Evolutionary conservation across 306 rosid species (phyloP), one percentile per base, ranked within the genome.

Genomic region (Ormosia emarginata): DNA sequence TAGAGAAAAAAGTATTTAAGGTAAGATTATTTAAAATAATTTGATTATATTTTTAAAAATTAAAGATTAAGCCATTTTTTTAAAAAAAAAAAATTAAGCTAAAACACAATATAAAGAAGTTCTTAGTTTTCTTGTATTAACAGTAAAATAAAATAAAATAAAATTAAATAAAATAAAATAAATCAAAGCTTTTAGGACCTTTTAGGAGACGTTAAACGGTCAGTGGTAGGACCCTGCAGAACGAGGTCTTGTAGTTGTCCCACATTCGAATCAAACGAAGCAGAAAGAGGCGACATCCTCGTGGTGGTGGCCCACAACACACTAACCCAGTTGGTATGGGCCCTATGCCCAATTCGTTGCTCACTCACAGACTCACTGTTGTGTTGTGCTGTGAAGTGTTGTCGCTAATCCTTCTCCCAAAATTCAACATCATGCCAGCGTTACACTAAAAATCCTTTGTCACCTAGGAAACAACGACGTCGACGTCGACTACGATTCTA

Each of bases 261-360:
- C n/a, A 13, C 24, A 24, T 24, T 24, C 24, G 13, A 6, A 39
- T 15, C 4, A 7, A 37, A 36, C 6, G 47, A 37, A 14, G 3
- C 9, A 2, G 11, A 29, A 13, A 24, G 75, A 9, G 17, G 0
- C 24, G 47, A 61, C 47, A 33, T 15, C 73, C 37, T 76, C 66
- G 66, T 78, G 82, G 67, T 52, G 62, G 82, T 73, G 82, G 55
- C 66, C 77, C 61, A 57, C n/a, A 32, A 13, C n/a, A 14, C 76
- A 44, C 8, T 33, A 40, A 40, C 15, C 73, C 9, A 24, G 55
- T 67, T 18, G 75, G 56, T 43, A 24, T 17, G 61, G 75, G 44
- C 46, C 75, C 74, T 62, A 70, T 56, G 2, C 14, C 75, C 78
- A 17, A 15, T 17, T 10, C 4, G 18, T 8, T 13, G 4, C 24